A percentile compares a stretch with the other conserved stretches of the same genome.
These are phyloP conservation scores for Rhododendron mucronatum DNA, from an alignment of 148 eudicot genomes.

Conservation along the genomic window DNA sequence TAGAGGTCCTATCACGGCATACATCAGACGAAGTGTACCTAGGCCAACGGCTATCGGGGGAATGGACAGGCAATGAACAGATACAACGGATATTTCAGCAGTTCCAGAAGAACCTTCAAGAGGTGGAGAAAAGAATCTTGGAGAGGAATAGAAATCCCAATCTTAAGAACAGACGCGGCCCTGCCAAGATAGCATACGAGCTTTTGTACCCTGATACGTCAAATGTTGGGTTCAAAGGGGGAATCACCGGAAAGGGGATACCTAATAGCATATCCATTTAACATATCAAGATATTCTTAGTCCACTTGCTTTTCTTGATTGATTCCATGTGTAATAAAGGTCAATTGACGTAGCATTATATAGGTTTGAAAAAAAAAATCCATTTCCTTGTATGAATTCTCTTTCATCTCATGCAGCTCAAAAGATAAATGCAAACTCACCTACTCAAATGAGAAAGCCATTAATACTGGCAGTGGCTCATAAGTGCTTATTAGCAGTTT, in stretches of 20 bases:
- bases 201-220: slow-evolving; percentile 13
- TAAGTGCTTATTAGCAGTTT: not conserved
- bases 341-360: not conserved
- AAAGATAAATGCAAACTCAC: not conserved
- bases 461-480: not conserved
- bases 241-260: slow-evolving; percentile 18
- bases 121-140: slow-evolving; percentile 1
- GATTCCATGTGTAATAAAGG: not conserved
- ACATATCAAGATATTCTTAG: not conserved
- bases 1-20: slow-evolving; percentile 17
- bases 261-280: slow-evolving; percentile 19
- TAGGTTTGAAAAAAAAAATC: not conserved
- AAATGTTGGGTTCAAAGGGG: slow-evolving; percentile 4
- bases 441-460: not conserved
- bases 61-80: slow-evolving; percentile 5
- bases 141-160: slow-evolving; percentile 3
- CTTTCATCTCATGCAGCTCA: not conserved
- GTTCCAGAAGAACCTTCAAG: not conserved
- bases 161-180: not conserved
- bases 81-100: not conserved
- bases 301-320: not conserved
- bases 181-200: slow-evolving; percentile 8
- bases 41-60: not conserved
- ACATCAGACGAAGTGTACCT: slow-evolving; percentile 2
- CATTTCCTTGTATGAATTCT: not conserved